Evolutionary conservation across 78 protist species (phyloP).

Genomic region (Chrysochromulina parva): DNA sequence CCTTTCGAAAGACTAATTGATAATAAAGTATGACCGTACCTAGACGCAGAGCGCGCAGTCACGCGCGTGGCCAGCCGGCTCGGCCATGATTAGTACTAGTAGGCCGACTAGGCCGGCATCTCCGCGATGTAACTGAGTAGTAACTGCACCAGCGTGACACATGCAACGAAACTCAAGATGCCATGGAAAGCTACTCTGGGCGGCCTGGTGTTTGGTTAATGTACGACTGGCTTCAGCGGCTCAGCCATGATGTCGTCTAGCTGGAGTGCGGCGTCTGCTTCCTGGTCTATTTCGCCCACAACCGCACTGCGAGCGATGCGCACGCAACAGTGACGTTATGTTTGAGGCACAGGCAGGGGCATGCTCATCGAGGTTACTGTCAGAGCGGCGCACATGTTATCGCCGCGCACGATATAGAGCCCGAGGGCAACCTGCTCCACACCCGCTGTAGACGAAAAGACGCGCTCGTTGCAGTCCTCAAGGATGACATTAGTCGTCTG

Average conservation of each 20-base stretch:
- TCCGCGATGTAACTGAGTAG: too few relatives aligned
- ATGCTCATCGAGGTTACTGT: too few relatives aligned
- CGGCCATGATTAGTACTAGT: too few relatives aligned
- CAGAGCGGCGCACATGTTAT: slow-evolving; percentile 17
- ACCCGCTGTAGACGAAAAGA: background rate
- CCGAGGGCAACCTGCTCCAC: slow-evolving; percentile 40
- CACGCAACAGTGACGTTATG: background rate
- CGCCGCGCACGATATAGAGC: slow-evolving; percentile 43
- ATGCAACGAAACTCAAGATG: too few relatives aligned
- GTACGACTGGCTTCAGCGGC: slow-evolving; percentile 9
- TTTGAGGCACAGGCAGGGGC: background rate
- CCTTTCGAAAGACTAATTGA: too few relatives aligned
- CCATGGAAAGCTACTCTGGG: too few relatives aligned
- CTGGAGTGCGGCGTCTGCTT: background rate
- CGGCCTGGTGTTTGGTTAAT: background rate
- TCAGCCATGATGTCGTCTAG: background rate
- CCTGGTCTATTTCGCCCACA: slow-evolving; percentile 34
- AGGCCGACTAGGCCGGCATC: too few relatives aligned
- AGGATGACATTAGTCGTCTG: slow-evolving; percentile 27
- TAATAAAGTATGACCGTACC: too few relatives aligned
- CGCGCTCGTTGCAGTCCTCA: slow-evolving; percentile 36
- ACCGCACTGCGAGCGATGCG: slow-evolving; percentile 20
- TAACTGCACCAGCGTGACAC: too few relatives aligned
- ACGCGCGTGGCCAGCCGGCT: too few relatives aligned
- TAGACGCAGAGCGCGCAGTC: too few relatives aligned